A percentile compares a stretch with the other conserved stretches of the same genome.
Evolutionary conservation across 129 eudicot genomes (phyloP).

Genomic region (Gnaphalium uliginosum): DNA sequence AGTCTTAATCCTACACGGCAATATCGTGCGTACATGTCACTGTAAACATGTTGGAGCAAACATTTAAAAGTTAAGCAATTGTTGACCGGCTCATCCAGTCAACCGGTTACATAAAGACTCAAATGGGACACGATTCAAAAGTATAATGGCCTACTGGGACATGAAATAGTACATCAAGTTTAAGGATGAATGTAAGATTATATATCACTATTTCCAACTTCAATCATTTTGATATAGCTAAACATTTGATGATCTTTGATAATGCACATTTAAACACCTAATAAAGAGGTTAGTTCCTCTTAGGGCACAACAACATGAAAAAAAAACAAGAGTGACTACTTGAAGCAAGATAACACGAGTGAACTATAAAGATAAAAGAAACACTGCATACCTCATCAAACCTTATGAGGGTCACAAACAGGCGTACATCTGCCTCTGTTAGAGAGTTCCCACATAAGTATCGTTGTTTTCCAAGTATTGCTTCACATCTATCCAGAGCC

Average conservation of each 20-base stretch:
- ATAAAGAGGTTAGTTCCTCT: neutral
- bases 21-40: too few species aligned
- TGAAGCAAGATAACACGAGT: neutral
- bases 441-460: conserved; percentile 68
- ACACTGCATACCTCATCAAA: conserved; percentile 81
- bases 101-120: too few species aligned
- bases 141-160: too few species aligned
- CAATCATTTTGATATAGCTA: too few species aligned
- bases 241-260: neutral
- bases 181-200: too few species aligned
- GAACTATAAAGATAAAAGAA: neutral
- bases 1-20: too few species aligned
- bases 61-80: too few species aligned
- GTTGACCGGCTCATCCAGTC: too few species aligned
- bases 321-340: neutral
- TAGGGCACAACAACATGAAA: neutral
- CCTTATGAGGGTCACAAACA: conserved; percentile 90
- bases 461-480: conserved; percentile 76
- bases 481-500: conserved; percentile 94
- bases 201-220: too few species aligned
- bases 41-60: too few species aligned
- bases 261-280: neutral
- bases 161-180: too few species aligned
- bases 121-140: too few species aligned
- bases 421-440: conserved; percentile 88